Conservation (phyloP, 352 stramenopile genomes). For the Aphanomyces astaci region DNA sequence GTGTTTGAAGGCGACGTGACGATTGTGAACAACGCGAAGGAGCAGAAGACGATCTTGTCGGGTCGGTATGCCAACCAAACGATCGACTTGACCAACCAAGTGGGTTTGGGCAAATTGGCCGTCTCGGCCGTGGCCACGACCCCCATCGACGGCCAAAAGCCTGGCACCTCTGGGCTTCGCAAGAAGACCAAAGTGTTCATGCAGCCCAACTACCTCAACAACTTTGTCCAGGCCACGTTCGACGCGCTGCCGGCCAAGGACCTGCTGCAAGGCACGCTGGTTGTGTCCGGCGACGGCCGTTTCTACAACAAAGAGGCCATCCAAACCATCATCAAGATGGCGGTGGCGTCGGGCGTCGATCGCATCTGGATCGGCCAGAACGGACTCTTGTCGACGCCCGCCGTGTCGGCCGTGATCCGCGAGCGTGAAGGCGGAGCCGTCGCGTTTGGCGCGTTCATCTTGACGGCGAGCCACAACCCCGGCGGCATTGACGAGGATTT, state of each 20-base stretch:
- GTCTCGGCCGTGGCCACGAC: constrained; percentile 71
- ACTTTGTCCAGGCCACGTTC: constrained; percentile 97
- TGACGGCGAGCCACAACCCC: constrained; percentile 98
- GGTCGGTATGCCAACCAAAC: constrained; percentile 92
- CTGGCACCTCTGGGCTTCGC: constrained; percentile 95
- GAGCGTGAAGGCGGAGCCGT: constrained; percentile 89
- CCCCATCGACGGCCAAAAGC: constrained; percentile 94
- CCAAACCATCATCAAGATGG: constrained; percentile 95
- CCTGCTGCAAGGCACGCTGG: constrained; percentile 91
- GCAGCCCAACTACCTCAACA: constrained; percentile 97
- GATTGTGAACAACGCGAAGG: constrained; percentile 93
- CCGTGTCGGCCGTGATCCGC: constrained; percentile 95
- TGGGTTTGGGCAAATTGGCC: constrained; percentile 89
- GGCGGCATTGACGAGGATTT: constrained; percentile 98
- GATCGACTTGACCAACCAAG: constrained; percentile 90
- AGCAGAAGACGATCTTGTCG: constrained; percentile 92
- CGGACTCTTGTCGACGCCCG: constrained; percentile 96
- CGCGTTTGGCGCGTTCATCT: constrained; percentile 93
- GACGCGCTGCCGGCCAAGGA: constrained; percentile 93
- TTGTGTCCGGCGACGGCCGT: constrained; percentile 93
- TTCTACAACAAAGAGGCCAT: constrained; percentile 93
- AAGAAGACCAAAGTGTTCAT: constrained; percentile 99
- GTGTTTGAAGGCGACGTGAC: constrained; percentile 90
- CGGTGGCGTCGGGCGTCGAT: constrained; percentile 94
- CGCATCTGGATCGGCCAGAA: constrained; percentile 93